phyloP scores from a whole-genome alignment of 805 yeast genomes.

The Metschnikowia henanensis region DNA sequence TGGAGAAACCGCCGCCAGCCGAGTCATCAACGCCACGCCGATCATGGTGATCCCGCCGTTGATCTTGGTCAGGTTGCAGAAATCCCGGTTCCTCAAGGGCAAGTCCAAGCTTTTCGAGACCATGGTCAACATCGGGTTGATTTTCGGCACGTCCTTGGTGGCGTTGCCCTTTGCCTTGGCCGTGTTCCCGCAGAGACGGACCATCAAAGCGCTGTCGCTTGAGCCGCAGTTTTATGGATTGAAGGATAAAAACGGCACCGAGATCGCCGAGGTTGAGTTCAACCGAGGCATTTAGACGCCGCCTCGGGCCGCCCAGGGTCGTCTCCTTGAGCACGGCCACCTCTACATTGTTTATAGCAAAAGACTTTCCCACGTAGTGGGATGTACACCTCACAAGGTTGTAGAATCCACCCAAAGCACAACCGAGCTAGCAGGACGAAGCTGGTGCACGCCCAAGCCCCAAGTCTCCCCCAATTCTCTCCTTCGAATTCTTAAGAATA shows the following conservation, averaged over 20 bases:
- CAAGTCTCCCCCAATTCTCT: no score
- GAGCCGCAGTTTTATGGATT: conserved; percentile 65
- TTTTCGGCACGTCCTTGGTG: conserved; percentile 79
- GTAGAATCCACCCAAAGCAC: no score
- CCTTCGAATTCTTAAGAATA: no score
- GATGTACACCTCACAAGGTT: no score
- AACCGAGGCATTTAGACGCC: conserved; percentile 80
- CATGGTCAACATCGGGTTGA: conserved; percentile 78
- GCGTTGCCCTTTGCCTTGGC: conserved; percentile 95
- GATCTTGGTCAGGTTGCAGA: conserved; percentile 74
- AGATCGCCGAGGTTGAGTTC: conserved; percentile 66
- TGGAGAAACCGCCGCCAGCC: conserved; percentile 93
- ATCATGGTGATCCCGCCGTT: conserved; percentile 97
- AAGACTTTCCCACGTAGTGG: no score
- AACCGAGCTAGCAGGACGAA: no score
- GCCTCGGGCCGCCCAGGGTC: no score
- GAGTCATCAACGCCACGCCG: conserved; percentile 96
- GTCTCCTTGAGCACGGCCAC: no score
- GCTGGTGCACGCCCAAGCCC: no score
- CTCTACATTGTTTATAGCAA: no score
- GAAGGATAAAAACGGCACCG: conserved; percentile 60
- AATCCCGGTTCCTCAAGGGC: conserved; percentile 58
- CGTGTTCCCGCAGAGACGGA: conserved; percentile 88
- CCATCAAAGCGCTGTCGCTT: conserved; percentile 53
- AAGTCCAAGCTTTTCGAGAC: conserved; percentile 67